Base-by-base conservation (phyloP, 2,329 filamentous ascomycete species). In the Fusarium protoensiforme region DNA sequence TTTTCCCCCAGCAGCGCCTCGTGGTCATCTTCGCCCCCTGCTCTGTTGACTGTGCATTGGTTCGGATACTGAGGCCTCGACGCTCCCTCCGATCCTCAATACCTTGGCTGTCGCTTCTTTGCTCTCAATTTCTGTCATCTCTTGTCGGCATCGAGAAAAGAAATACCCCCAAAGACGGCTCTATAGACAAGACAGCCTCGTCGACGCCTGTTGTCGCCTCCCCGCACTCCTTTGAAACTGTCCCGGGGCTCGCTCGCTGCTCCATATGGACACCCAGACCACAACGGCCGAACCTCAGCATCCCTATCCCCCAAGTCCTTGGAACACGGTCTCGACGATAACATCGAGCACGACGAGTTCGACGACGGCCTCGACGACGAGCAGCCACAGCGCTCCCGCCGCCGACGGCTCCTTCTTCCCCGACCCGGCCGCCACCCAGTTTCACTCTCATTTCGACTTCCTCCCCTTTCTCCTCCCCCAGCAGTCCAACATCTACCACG, bases 391-490 rank as follows among this genome's bases (percentile, higher is more conserved):
- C 61, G 73, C 78, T 69, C 74, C 75, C 69, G 75, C 77, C 66
- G 64, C 74, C 62, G 81, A 82, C 72, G 79, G 77, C 68, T 77
- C 79, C 63, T 78, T 81, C 74, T 68, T 75, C 53, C 72, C 76
- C 66, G 74, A 81, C 68, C 72, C 77, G 72, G 73, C 76, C 69
- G 69, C 76, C 65, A 64, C 80, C 48, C 81, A 81, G 53, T 80
- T 82, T 64, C 81, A 85, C 59, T 79, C 84, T 70, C 84, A 85
- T 69, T 77, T 90, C 77, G 87, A 90, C 72, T 83, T 90, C 67
- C 83, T 89, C 31, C 89, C 89, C 38, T 85, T 90, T 71, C 83
- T 90, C 75, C 84, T 90, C 66, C 89, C 89, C 18, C 89, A 90
- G 71, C 89, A 91, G 73, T 84, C 87, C 36, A 88, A 86, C 46